Percentiles rank a stretch among this genome's conserved stretches.
These are phyloP conservation scores for Diaporthe aspalathi DNA, from an alignment of 2,329 filamentous ascomycete species.

Conservation along the genomic window DNA sequence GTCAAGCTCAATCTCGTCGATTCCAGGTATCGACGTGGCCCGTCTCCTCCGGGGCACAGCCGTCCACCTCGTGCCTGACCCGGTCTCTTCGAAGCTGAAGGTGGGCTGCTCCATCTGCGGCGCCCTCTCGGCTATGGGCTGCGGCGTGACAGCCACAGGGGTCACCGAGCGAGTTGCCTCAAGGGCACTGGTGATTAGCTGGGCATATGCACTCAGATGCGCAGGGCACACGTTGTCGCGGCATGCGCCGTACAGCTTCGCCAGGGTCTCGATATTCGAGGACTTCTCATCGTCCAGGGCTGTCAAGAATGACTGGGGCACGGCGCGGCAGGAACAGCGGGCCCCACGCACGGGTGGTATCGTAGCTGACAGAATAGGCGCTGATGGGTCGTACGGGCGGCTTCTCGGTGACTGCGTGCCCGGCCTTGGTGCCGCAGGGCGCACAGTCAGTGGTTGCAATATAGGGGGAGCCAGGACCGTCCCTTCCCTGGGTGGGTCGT, in stretches of 20 bases:
- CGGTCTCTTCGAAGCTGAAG: conserved; percentile 33
- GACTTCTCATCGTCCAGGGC: conserved; percentile 27
- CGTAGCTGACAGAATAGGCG: conserved; percentile 32
- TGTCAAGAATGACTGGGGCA: conserved; percentile 29
- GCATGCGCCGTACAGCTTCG: conserved; percentile 34
- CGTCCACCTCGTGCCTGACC: conserved; percentile 36
- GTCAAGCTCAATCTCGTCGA: conserved; percentile 37
- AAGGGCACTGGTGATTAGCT: conserved; percentile 34
- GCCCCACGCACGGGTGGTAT: conserved; percentile 5
- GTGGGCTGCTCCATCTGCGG: conserved; percentile 3
- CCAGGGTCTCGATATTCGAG: conserved; percentile 7
- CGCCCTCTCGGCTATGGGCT: conserved; percentile 1
- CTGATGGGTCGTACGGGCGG: conserved; percentile 38
- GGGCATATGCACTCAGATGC: conserved; percentile 36
- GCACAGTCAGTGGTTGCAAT: background rate
- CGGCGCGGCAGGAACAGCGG: conserved; percentile 31
- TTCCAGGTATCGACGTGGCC: conserved; percentile 35
- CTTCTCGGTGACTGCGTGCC: conserved; percentile 16
- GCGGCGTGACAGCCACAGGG: background rate
- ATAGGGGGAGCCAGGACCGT: background rate
- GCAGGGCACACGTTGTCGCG: conserved; percentile 33
- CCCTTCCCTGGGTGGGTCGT: background rate
- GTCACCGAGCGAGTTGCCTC: background rate
- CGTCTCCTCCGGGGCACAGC: conserved; percentile 35
- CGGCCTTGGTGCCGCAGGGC: background rate